Conservation (phyloP, 768 basidiomycete genomes). For the Tephrocybe rancida region DNA sequence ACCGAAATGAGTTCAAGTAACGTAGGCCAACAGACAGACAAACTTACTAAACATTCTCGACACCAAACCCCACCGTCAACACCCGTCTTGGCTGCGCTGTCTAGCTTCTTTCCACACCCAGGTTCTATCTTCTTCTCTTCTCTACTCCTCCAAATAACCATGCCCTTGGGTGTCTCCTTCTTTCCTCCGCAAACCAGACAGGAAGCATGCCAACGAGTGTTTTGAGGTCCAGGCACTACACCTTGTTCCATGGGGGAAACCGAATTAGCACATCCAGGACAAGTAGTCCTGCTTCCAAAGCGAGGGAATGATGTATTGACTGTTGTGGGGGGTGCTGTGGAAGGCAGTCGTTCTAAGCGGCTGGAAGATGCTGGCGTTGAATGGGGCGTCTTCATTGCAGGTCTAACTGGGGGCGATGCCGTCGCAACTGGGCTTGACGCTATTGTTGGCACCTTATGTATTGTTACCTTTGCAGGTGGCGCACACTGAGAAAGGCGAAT, state of each 20-base stretch:
- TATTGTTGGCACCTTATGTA: slow-evolving; percentile 35
- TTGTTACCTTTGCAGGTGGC: slow-evolving; percentile 40
- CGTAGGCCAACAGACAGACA: background rate
- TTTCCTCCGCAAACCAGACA: slow-evolving; percentile 86
- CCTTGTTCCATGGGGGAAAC: slow-evolving; percentile 87
- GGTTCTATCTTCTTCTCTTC: slow-evolving; percentile 58
- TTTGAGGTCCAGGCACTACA: slow-evolving; percentile 83
- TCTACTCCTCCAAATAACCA: slow-evolving; percentile 39
- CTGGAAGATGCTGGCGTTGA: slow-evolving; percentile 33
- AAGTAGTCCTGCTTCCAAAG: slow-evolving; percentile 62
- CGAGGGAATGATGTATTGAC: slow-evolving; percentile 42
- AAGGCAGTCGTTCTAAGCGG: slow-evolving; percentile 40
- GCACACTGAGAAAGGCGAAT: slow-evolving; percentile 37
- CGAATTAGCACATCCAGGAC: slow-evolving; percentile 73
- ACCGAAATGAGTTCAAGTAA: background rate
- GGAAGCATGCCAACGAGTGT: slow-evolving; percentile 75
- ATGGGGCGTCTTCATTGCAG: slow-evolving; percentile 13
- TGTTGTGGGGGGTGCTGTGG: slow-evolving; percentile 34
- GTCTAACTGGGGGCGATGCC: slow-evolving; percentile 9
- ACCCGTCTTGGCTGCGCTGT: slow-evolving; percentile 80
- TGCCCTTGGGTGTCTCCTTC: slow-evolving; percentile 40
- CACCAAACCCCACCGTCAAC: slow-evolving; percentile 77
- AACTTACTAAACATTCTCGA: slow-evolving; percentile 75
- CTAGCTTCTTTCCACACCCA: slow-evolving; percentile 82
- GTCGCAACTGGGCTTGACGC: slow-evolving; percentile 8